A percentile compares a stretch with the other conserved stretches of the same genome.
Evolutionary conservation across 2,329 filamentous ascomycete genomes (phyloP).

Genomic region (Ploettnerulaceae sp.): DNA sequence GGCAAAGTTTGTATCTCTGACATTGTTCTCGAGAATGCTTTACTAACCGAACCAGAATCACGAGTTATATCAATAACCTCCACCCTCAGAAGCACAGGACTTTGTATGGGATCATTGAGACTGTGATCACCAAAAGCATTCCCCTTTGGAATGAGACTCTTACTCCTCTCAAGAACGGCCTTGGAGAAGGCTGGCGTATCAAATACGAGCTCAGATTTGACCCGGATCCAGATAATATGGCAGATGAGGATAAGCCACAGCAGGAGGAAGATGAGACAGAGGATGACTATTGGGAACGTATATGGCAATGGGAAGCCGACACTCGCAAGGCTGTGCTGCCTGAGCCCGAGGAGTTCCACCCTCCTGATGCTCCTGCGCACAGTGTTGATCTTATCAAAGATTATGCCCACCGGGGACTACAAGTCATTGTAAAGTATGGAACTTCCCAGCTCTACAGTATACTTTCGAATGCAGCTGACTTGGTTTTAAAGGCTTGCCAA

Average conservation of each 20-base stretch:
- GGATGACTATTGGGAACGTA: constrained; percentile 10
- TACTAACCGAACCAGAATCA: constrained; percentile 26
- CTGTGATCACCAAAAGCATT: constrained; percentile 33
- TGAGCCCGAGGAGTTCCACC: constrained; percentile 14
- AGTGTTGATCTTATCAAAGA: constrained; percentile 7
- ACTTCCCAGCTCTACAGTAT: neutral
- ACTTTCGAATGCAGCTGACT: neutral
- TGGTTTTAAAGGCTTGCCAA: constrained; percentile 40
- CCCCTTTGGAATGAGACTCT: constrained; percentile 35
- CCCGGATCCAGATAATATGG: constrained; percentile 26
- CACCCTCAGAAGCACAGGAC: constrained; percentile 35
- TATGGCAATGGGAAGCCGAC: constrained; percentile 5
- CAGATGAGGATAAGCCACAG: constrained; percentile 26
- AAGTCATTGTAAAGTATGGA: constrained; percentile 53
- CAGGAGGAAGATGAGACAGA: constrained; percentile 16
- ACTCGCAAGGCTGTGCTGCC: constrained; percentile 6
- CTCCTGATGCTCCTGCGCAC: neutral
- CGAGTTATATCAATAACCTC: constrained; percentile 43
- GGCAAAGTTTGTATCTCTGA: constrained; percentile 19
- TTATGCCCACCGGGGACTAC: constrained; percentile 39
- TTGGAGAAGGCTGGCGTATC: neutral
- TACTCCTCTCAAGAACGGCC: constrained; percentile 1
- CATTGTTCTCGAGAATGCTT: neutral
- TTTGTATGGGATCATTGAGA: constrained; percentile 38
- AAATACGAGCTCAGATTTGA: constrained; percentile 17